These are phyloP conservation scores for Naganishia cerealis DNA, from an alignment of 1,284 basidiomycete species.

Conservation along the genomic window DNA sequence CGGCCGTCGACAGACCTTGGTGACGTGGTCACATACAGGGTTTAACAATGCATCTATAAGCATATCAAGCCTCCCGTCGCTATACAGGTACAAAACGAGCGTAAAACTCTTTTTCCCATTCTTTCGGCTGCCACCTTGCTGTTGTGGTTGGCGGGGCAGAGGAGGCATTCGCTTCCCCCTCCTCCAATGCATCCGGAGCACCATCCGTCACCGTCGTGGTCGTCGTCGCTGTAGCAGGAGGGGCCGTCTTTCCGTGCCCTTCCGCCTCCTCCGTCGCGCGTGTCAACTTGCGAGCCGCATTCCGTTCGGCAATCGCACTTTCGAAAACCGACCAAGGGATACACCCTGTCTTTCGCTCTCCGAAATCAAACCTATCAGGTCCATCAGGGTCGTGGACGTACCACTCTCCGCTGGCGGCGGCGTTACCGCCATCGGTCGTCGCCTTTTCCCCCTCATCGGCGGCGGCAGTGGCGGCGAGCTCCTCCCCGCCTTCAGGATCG, in stretches of 20 bases:
- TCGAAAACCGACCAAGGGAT: constrained; percentile 78
- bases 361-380: constrained; percentile 31
- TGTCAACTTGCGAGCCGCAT: constrained; percentile 13
- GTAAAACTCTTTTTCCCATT: constrained; percentile 52
- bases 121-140: constrained; percentile 54
- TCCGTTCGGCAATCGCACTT: constrained; percentile 59
- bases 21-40: too few relatives aligned
- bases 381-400: constrained; percentile 25
- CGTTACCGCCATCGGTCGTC: not conserved
- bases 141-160: constrained; percentile 58
- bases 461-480: not conserved
- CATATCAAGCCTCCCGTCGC: not conserved
- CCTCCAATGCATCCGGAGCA: constrained; percentile 18
- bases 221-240: not conserved
- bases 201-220: constrained; percentile 54
- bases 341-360: constrained; percentile 54
- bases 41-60: too few relatives aligned
- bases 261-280: constrained; percentile 56
- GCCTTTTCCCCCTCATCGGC: constrained; percentile 27
- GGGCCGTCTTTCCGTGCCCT: constrained; percentile 43
- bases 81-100: constrained; percentile 46
- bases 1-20: too few relatives aligned
- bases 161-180: constrained; percentile 57
- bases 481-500: constrained; percentile 40
- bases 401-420: constrained; percentile 26